Percentiles rank a stretch among this genome's conserved stretches.
Conservation (phyloP, 345 rosid species). For the Excoecaria cochinchinensis region DNA sequence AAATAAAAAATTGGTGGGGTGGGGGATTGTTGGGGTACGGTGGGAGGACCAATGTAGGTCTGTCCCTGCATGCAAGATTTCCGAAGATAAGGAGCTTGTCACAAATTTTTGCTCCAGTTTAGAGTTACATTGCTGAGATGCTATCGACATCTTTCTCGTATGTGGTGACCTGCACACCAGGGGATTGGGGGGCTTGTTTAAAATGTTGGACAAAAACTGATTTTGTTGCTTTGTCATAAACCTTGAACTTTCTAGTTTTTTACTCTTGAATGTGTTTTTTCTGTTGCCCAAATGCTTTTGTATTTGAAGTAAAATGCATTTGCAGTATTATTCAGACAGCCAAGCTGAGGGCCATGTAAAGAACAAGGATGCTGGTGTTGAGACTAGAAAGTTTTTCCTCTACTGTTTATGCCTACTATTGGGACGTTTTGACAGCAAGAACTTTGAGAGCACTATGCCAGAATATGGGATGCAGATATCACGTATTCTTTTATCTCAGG, state of each 20-base stretch:
- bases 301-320: constrained; percentile 6
- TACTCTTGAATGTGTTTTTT: neutral
- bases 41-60: too few species aligned
- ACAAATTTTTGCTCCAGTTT: neutral
- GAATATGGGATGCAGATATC: constrained; percentile 70
- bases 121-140: neutral
- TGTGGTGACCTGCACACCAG: neutral
- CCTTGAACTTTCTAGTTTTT: neutral
- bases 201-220: neutral
- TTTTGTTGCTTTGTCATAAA: neutral
- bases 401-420: constrained; percentile 84
- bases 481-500: constrained; percentile 69
- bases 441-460: constrained; percentile 49
- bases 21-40: too few species aligned
- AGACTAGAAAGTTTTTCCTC: constrained; percentile 76
- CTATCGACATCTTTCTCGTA: neutral
- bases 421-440: constrained; percentile 75
- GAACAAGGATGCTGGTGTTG: constrained; percentile 48
- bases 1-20: too few species aligned
- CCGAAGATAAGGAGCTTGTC: neutral
- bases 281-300: neutral
- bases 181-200: neutral
- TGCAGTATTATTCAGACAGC: constrained; percentile 66
- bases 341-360: constrained; percentile 41
- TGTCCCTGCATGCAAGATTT: neutral